Conservation (phyloP, 805 yeast genomes). For the Pichia ethanolica region DNA sequence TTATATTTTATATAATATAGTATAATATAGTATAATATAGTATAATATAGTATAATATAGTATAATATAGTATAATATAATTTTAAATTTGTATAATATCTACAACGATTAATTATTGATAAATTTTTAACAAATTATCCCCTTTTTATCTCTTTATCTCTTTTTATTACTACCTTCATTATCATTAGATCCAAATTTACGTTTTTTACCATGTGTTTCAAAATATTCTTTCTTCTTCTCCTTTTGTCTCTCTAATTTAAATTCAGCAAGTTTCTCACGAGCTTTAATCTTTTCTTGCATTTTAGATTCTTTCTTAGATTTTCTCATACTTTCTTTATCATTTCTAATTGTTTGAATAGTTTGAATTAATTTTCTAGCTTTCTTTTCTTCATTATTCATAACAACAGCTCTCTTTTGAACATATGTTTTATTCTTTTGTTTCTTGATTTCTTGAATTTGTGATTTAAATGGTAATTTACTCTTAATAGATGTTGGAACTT, state of each 20-base stretch:
- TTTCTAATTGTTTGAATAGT: slow-evolving; percentile 78
- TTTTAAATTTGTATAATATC: background rate
- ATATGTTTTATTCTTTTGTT: slow-evolving; percentile 77
- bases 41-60: background rate
- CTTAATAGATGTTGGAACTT: slow-evolving; percentile 75
- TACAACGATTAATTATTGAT: no score
- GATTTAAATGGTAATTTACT: slow-evolving; percentile 83
- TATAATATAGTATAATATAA: background rate
- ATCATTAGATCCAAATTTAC: slow-evolving; percentile 33
- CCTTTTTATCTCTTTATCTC: slow-evolving; percentile 5
- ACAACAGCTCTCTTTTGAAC: slow-evolving; percentile 89
- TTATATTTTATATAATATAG: no score
- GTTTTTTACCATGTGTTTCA: slow-evolving; percentile 60
- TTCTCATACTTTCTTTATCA: slow-evolving; percentile 75
- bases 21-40: no score
- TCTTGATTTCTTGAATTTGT: slow-evolving; percentile 82
- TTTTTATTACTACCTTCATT: slow-evolving; percentile 24
- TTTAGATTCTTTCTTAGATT: slow-evolving; percentile 65
- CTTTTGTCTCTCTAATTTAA: slow-evolving; percentile 64
- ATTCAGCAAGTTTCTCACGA: slow-evolving; percentile 66
- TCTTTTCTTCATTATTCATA: slow-evolving; percentile 85
- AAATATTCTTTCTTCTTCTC: slow-evolving; percentile 86
- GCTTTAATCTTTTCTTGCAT: slow-evolving; percentile 69
- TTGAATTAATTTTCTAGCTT: slow-evolving; percentile 82
- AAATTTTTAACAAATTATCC: no score